Percentiles rank a stretch among this genome's conserved stretches.
Evolutionary conservation across 345 rosid genomes (phyloP).

Genomic region (Eutrema yunnanense): DNA sequence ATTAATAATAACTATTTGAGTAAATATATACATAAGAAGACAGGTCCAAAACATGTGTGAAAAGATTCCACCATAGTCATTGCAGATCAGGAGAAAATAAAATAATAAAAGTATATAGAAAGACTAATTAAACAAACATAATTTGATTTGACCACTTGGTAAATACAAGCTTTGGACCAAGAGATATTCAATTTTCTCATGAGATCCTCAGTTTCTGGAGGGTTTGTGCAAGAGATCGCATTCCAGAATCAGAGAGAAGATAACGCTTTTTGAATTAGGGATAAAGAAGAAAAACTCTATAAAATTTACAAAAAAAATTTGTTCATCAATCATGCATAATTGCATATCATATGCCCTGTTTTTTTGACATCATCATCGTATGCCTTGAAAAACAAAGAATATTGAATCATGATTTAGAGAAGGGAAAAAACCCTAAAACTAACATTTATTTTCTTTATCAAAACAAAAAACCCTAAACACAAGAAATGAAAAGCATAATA

Average conservation of each 20-base stretch:
- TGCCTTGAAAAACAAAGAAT: not conserved
- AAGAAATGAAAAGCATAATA: not conserved
- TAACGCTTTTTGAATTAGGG: not conserved
- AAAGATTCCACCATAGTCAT: slow-evolving; percentile 29
- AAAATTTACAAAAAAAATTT: not conserved
- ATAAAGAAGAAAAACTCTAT: not conserved
- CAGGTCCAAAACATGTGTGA: slow-evolving; percentile 23
- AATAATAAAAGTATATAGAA: not conserved
- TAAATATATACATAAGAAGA: slow-evolving; percentile 6
- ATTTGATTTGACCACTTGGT: slow-evolving; percentile 19
- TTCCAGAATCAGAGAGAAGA: not conserved
- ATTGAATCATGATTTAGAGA: not conserved
- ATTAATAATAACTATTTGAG: slow-evolving; percentile 14
- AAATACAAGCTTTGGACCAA: slow-evolving; percentile 14
- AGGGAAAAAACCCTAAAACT: not conserved
- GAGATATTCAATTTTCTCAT: not conserved
- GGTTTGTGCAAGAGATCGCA: slow-evolving; percentile 5
- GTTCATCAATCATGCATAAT: slow-evolving; percentile 3
- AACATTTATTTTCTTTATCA: no score
- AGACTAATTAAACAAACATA: not conserved
- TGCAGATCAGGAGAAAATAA: slow-evolving; percentile 13
- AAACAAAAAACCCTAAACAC: slow-evolving; percentile 9
- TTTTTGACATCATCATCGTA: not conserved
- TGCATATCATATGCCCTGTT: not conserved
- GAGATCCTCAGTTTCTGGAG: slow-evolving; percentile 12